Evolutionary conservation across 495 filamentous ascomycete genomes (phyloP).

Genomic region (Annulohypoxylon stygium): DNA sequence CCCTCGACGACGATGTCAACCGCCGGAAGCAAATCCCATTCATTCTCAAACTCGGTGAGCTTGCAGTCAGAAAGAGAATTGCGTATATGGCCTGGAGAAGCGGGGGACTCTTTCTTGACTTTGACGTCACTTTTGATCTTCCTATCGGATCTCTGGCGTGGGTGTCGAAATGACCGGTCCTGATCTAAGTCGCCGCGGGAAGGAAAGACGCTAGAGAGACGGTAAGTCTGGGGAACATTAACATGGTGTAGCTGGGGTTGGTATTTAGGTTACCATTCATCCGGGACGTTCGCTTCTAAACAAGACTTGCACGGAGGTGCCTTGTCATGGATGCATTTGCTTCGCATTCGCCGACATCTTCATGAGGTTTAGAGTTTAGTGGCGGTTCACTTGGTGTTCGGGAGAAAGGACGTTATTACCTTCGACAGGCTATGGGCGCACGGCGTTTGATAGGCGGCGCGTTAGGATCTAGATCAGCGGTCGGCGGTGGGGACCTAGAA

Average conservation of each 20-base stretch:
- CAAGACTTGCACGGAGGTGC: constrained; percentile 61
- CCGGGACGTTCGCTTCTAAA: constrained; percentile 57
- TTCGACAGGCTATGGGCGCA: constrained; percentile 64
- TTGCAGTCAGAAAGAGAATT: constrained; percentile 42
- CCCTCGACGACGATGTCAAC: constrained; percentile 59
- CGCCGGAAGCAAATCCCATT: constrained; percentile 61
- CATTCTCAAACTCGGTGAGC: constrained; percentile 50
- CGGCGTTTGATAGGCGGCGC: constrained; percentile 56
- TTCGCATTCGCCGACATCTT: constrained; percentile 65
- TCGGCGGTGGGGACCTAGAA: constrained; percentile 36
- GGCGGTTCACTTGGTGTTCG: background rate
- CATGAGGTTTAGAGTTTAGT: constrained; percentile 10
- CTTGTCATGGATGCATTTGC: constrained; percentile 63
- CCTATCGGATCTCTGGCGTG: constrained; percentile 59
- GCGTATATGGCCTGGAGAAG: constrained; percentile 46
- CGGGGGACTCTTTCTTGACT: constrained; percentile 54
- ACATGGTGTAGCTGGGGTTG: background rate
- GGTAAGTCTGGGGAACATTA: constrained; percentile 20
- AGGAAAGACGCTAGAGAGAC: constrained; percentile 55
- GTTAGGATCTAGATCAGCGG: constrained; percentile 27
- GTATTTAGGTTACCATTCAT: constrained; percentile 56
- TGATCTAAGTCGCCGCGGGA: constrained; percentile 59
- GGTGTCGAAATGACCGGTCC: constrained; percentile 63
- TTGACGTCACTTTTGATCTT: constrained; percentile 54
- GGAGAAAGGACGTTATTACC: constrained; percentile 50